Evolutionary conservation across 2,329 filamentous ascomycete genomes (phyloP).

Genomic region (Dothideomycetes sp.): DNA sequence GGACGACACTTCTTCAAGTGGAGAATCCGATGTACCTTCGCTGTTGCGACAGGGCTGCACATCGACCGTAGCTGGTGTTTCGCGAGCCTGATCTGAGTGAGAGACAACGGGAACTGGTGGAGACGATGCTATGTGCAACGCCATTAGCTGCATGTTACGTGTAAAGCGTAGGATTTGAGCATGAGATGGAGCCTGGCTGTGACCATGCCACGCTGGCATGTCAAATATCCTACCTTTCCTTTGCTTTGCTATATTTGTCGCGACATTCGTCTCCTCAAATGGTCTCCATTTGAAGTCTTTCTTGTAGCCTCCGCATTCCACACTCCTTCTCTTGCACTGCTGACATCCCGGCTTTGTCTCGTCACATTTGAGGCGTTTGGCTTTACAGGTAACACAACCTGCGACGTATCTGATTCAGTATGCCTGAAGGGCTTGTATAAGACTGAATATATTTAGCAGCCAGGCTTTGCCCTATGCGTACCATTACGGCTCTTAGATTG

Average conservation of each 20-base stretch:
- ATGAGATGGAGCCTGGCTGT: too few species aligned
- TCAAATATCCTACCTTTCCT: constrained; percentile 31
- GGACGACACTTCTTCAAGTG: not conserved
- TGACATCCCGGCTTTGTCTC: constrained; percentile 58
- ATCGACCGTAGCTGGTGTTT: not conserved
- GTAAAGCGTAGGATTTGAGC: too few species aligned
- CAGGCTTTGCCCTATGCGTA: constrained; percentile 25
- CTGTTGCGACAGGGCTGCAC: constrained; percentile 3
- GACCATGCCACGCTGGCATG: too few species aligned
- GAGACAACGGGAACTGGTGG: not conserved
- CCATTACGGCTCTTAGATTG: constrained; percentile 68
- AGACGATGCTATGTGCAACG: not conserved
- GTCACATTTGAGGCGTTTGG: constrained; percentile 63
- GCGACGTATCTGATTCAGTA: constrained; percentile 13
- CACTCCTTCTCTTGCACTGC: constrained; percentile 54
- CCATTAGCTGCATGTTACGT: not conserved
- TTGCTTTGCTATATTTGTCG: constrained; percentile 32
- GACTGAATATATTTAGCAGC: not conserved
- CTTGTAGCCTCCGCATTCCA: constrained; percentile 59
- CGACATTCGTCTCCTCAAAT: constrained; percentile 52
- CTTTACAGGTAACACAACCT: constrained; percentile 66
- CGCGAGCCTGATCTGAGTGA: not conserved
- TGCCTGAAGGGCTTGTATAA: constrained; percentile 5
- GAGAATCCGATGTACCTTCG: not conserved
- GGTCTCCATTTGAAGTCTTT: constrained; percentile 68